Conservation (phyloP, 192 early-diverging fungal genomes). For the Entophlyctis luteolus region DNA sequence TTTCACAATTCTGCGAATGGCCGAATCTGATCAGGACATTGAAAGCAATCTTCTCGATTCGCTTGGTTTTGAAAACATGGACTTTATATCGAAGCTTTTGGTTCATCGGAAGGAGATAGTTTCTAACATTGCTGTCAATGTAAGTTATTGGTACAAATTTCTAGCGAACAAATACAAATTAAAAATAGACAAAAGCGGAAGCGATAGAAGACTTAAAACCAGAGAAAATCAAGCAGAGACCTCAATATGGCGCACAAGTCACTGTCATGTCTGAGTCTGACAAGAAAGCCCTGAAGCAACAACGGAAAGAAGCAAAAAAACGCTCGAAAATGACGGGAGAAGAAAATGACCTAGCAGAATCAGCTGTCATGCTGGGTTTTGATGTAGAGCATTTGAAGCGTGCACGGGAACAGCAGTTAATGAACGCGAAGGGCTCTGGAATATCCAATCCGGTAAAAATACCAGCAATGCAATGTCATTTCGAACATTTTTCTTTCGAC, state of each 20-base stretch:
- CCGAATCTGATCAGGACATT: conserved; percentile 57
- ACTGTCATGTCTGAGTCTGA: conserved; percentile 63
- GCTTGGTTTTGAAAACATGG: conserved; percentile 68
- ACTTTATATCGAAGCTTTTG: conserved; percentile 61
- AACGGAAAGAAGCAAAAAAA: conserved; percentile 67
- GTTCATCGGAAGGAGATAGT: conserved; percentile 58
- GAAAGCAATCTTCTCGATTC: conserved; percentile 66
- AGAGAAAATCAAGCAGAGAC: too few species aligned
- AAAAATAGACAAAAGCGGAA: too few species aligned
- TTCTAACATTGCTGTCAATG: conserved; percentile 52
- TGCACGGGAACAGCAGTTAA: conserved; percentile 62
- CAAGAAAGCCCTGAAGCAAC: conserved; percentile 53
- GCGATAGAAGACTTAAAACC: too few species aligned
- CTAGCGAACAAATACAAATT: too few species aligned
- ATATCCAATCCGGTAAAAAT: conserved; percentile 35
- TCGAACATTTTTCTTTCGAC: too few species aligned
- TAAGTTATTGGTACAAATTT: not conserved
- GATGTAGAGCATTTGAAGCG: conserved; percentile 56
- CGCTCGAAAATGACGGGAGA: conserved; percentile 20
- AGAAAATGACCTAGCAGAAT: conserved; percentile 29
- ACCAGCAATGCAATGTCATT: too few species aligned
- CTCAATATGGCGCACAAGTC: conserved; percentile 60
- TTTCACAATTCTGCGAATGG: conserved; percentile 65
- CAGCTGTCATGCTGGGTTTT: conserved; percentile 64
- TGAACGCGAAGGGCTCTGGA: conserved; percentile 35